Conservation (phyloP, 2,329 filamentous ascomycete species). For the Chrysosporium queenslandicum region DNA sequence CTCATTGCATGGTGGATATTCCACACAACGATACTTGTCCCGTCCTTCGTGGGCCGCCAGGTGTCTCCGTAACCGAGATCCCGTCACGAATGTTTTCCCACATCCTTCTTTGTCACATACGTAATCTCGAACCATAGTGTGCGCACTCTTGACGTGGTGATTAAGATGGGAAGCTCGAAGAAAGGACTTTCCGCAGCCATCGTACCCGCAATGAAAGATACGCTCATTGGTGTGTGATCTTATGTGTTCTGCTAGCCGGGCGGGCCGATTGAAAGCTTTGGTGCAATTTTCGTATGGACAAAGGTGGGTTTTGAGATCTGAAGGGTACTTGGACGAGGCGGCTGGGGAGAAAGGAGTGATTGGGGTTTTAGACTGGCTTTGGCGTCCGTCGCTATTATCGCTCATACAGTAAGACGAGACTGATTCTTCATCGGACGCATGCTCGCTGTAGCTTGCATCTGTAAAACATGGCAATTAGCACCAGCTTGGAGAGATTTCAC, state of each 20-base stretch:
- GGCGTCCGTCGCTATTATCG: constrained; percentile 23
- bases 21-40: constrained; percentile 64
- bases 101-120: constrained; percentile 63
- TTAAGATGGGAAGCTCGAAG: constrained; percentile 76
- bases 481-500: not conserved
- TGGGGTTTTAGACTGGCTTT: constrained; percentile 37
- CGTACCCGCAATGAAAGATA: constrained; percentile 61
- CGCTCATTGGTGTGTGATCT: constrained; percentile 79
- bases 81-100: constrained; percentile 70
- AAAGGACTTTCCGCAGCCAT: constrained; percentile 71
- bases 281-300: constrained; percentile 65
- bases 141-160: constrained; percentile 73
- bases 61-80: constrained; percentile 66
- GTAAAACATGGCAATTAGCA: constrained; percentile 2
- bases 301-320: constrained; percentile 63
- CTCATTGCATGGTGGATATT: constrained; percentile 59
- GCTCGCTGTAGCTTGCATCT: constrained; percentile 18
- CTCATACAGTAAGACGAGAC: constrained; percentile 25
- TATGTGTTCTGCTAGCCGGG: constrained; percentile 66
- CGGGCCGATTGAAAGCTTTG: constrained; percentile 81
- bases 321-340: constrained; percentile 42
- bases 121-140: constrained; percentile 60
- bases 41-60: constrained; percentile 66
- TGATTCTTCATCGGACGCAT: constrained; percentile 29
- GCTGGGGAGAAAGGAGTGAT: constrained; percentile 43